Percentiles rank a stretch among this genome's conserved stretches.
Evolutionary conservation across 2,329 filamentous ascomycete species (phyloP).

Genomic region (Fragosphaeria purpurea): DNA sequence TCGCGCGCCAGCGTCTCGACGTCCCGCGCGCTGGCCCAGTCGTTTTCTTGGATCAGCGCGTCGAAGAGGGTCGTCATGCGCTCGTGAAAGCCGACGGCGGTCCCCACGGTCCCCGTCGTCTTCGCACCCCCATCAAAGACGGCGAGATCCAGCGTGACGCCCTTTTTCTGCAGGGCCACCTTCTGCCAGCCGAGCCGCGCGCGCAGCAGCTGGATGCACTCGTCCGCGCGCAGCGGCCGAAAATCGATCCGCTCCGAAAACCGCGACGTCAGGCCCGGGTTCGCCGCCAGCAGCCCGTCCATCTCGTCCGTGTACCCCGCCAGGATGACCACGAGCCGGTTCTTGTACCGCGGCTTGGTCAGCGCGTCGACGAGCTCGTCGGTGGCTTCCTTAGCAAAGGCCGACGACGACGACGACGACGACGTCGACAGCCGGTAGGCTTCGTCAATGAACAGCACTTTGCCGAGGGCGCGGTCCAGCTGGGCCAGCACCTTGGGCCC

Average conservation of each 20-base stretch:
- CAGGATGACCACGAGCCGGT: constrained; percentile 55
- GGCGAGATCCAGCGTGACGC: too few species aligned
- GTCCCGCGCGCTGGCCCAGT: too few species aligned
- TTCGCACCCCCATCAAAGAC: too few species aligned
- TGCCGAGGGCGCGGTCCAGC: constrained; percentile 52
- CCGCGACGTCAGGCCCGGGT: constrained; percentile 53
- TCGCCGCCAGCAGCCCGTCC: constrained; percentile 49
- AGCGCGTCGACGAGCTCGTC: constrained; percentile 42
- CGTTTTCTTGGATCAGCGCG: neutral
- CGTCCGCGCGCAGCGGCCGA: neutral
- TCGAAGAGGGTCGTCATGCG: too few species aligned
- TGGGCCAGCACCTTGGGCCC: constrained; percentile 53
- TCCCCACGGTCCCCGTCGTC: too few species aligned
- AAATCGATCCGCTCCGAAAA: constrained; percentile 36
- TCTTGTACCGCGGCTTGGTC: constrained; percentile 44
- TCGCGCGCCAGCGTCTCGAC: too few species aligned
- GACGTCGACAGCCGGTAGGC: constrained; percentile 51
- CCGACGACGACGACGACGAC: constrained; percentile 19
- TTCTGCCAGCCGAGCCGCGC: neutral
- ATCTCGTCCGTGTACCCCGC: constrained; percentile 60
- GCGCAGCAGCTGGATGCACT: neutral
- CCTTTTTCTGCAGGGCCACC: neutral
- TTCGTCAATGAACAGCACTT: constrained; percentile 62
- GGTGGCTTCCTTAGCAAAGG: constrained; percentile 46
- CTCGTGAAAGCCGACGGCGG: too few species aligned